These are phyloP conservation scores for Tricholoma matsutake DNA, from an alignment of 768 basidiomycete genomes.

Conservation along the genomic window DNA sequence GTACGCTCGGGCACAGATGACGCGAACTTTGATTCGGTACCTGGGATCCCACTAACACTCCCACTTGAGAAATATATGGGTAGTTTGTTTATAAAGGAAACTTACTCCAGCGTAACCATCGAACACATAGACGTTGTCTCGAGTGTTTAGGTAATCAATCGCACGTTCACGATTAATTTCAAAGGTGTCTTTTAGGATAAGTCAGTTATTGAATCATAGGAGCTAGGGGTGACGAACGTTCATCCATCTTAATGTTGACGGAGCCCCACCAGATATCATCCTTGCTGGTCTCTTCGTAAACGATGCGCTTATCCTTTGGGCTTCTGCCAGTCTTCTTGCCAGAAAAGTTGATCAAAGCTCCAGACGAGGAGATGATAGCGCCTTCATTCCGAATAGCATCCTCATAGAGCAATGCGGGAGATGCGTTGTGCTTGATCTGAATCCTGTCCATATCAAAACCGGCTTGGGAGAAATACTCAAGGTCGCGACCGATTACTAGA, in stretches of 20 bases:
- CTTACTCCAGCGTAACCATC: slow-evolving; percentile 89
- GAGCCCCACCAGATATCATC: slow-evolving; percentile 99
- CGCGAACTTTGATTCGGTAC: slow-evolving; percentile 99
- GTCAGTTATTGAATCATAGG: slow-evolving; percentile 1
- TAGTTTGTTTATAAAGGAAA: slow-evolving; percentile 6
- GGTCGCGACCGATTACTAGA: slow-evolving; percentile 86
- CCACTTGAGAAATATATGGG: slow-evolving; percentile 12
- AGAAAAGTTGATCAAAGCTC: slow-evolving; percentile 98
- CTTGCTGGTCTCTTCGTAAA: slow-evolving; percentile 94
- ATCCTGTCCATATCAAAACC: slow-evolving; percentile 99
- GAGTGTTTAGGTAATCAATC: slow-evolving; percentile 97
- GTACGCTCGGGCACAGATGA: slow-evolving; percentile 97
- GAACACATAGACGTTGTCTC: slow-evolving; percentile 97
- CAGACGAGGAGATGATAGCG: slow-evolving; percentile 93
- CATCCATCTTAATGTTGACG: slow-evolving; percentile 99
- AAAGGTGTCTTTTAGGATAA: slow-evolving; percentile 70
- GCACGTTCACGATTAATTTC: slow-evolving; percentile 99
- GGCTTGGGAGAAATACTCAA: slow-evolving; percentile 97
- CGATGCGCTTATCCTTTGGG: slow-evolving; percentile 99
- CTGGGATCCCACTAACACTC: slow-evolving; percentile 86
- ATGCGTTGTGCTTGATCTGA: slow-evolving; percentile 92
- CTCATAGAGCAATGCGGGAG: slow-evolving; percentile 89
- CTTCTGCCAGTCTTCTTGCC: slow-evolving; percentile 98
- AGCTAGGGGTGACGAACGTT: slow-evolving; percentile 51
- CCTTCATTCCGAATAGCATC: slow-evolving; percentile 99